Evolutionary conservation across 768 basidiomycete genomes (phyloP), one percentile per base, ranked within the genome.

Genomic region (Suillus fuscotomentosus): DNA sequence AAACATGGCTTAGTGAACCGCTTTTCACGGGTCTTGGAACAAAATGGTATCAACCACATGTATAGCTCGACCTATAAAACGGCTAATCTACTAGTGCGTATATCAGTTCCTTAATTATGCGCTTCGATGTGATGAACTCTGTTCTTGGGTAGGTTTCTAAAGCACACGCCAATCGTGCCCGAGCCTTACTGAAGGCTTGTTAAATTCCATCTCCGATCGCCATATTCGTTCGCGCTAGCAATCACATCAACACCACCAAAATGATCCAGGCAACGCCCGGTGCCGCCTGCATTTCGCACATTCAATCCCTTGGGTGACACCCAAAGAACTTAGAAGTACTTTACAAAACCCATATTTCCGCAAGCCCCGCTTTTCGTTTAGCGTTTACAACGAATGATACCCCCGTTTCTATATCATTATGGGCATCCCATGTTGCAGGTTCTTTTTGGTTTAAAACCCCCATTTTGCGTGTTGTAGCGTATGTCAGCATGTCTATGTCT

Each of bases 61-160:
- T 93, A 92, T 72, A 89, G 87, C 63, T 91, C 90, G 51, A 92
- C 91, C n/a, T 89, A 86, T 72, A 90, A 90, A 77, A 90, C 89
- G 7, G 91, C 91, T 63, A 93, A 94, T 75, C 75, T 94, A 39
- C 78, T 92, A 69, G 90, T 92, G 68, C 68, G 38, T 15, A 60
- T 66, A 79, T 71, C 61, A 50, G 62, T 68, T 51, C 55, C 27
- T 31, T 47, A 45, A 24, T 43, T 8, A 22, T 36, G 31, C 7
- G 31, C 13, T 24, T 36, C 41, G 20, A 56, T 34, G 48, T 38
- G 62, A 56, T 39, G 4, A 36, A 45, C 55, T 47, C 31, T 51
- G 39, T 66, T 31, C 9, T 24, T 43, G 42, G 6, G 27, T 61
- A 87, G 86, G 85, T 88, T 67, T 81, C 86, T 64, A 87, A 84